Evolutionary conservation across 208 protist species (phyloP).

Genomic region (Lotmaria passim): DNA sequence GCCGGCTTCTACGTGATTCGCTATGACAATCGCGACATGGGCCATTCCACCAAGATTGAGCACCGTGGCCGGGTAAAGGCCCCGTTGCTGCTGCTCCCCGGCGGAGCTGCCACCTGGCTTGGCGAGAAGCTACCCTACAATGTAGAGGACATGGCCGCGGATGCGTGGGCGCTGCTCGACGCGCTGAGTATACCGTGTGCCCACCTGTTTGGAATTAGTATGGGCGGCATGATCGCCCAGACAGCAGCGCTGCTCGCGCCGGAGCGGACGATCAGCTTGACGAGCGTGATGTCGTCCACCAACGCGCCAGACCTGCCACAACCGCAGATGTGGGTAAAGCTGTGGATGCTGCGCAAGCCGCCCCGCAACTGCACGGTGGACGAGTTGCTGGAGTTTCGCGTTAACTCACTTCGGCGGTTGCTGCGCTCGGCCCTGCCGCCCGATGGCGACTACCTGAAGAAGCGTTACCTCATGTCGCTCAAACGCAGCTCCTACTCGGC

Average conservation of each 20-base stretch:
- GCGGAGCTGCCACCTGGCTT: constrained; percentile 42
- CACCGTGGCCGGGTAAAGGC: constrained; percentile 45
- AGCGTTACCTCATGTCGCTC: constrained; percentile 64
- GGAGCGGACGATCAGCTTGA: constrained; percentile 61
- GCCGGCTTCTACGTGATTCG: constrained; percentile 77
- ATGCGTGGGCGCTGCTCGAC: constrained; percentile 68
- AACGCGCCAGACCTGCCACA: constrained; percentile 74
- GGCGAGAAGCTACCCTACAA: constrained; percentile 78
- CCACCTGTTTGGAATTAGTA: constrained; percentile 82
- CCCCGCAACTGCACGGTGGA: constrained; percentile 63
- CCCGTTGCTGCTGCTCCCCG: constrained; percentile 58
- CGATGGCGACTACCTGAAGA: constrained; percentile 66
- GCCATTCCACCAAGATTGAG: constrained; percentile 76
- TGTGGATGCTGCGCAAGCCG: constrained; percentile 76
- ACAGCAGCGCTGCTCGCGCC: constrained; percentile 57
- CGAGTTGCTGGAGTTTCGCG: constrained; percentile 74
- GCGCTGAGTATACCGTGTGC: constrained; percentile 53
- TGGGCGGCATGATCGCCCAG: constrained; percentile 86
- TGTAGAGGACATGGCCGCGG: constrained; percentile 70
- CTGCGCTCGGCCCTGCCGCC: constrained; percentile 56
- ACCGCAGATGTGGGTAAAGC: constrained; percentile 71
- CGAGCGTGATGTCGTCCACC: constrained; percentile 83
- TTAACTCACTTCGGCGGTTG: constrained; percentile 51
- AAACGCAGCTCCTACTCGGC: constrained; percentile 58
- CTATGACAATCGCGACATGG: constrained; percentile 85